A percentile compares a stretch with the other conserved stretches of the same genome.
phyloP scores from a whole-genome alignment of 2,329 filamentous ascomycete species.

The Trichoderma semiorbis region DNA sequence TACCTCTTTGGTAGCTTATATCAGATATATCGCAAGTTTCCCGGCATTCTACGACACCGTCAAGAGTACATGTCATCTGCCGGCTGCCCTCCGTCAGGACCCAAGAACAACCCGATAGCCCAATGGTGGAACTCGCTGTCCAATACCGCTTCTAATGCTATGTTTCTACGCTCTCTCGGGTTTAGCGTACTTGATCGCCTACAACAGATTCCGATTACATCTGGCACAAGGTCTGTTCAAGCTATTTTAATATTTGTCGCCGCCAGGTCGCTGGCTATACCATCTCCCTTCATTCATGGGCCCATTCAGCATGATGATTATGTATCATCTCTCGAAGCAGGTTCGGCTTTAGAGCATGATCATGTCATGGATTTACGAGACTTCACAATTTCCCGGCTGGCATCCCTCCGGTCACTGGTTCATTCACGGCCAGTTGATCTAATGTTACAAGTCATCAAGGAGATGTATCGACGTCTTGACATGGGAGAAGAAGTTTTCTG shows the following conservation, averaged over 20 bases:
- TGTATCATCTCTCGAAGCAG: background rate
- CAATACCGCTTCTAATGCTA: background rate
- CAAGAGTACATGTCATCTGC: background rate
- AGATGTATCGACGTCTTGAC: background rate
- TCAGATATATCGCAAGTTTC: background rate
- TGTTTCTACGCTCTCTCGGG: background rate
- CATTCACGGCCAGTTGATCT: background rate
- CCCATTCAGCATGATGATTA: background rate
- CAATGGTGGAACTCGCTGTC: background rate
- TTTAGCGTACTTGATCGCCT: background rate
- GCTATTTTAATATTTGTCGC: background rate
- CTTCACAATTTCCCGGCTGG: background rate
- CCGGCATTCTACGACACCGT: background rate
- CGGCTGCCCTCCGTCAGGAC: background rate
- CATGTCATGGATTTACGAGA: background rate
- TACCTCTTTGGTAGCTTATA: background rate
- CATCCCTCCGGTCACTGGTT: background rate
- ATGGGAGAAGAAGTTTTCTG: background rate
- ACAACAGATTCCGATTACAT: background rate
- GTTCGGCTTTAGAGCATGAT: background rate
- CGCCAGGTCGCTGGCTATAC: background rate
- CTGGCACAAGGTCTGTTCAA: background rate
- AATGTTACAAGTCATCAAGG: background rate
- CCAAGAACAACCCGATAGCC: background rate
- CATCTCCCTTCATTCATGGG: background rate